phyloP scores from a whole-genome alignment of 352 stramenopile genomes.

The Phytophthora niederhauseri region DNA sequence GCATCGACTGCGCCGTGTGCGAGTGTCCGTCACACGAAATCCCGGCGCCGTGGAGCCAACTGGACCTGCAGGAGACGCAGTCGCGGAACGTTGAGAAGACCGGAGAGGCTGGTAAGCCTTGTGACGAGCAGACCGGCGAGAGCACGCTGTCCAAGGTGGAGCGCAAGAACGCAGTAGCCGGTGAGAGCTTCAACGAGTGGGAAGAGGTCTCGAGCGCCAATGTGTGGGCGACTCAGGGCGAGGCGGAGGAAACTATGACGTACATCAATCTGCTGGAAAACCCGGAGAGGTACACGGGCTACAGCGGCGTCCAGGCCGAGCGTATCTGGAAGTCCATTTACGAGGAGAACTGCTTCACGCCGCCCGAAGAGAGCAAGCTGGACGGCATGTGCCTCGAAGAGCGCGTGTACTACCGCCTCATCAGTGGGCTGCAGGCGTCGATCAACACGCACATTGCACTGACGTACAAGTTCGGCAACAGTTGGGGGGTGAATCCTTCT shows the following conservation, averaged over 20 bases:
- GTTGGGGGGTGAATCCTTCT: conserved; percentile 76
- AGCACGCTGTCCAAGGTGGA: conserved; percentile 78
- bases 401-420: conserved; percentile 96
- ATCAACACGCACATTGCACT: conserved; percentile 95
- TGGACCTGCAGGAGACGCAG: conserved; percentile 53
- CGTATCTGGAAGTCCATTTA: conserved; percentile 98
- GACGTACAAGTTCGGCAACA: conserved; percentile 77
- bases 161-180: conserved; percentile 71
- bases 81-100: conserved; percentile 3
- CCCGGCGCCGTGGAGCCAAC: conserved; percentile 74
- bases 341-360: conserved; percentile 97
- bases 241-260: conserved; percentile 68
- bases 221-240: conserved; percentile 65
- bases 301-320: conserved; percentile 91
- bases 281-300: conserved; percentile 98
- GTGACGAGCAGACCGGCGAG: conserved; percentile 72
- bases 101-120: conserved; percentile 45
- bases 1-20: conserved; percentile 90
- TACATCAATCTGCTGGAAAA: conserved; percentile 98
- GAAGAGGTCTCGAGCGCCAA: conserved; percentile 61
- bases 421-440: conserved; percentile 96
- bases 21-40: conserved; percentile 91
- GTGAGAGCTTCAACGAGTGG: conserved; percentile 67
- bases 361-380: conserved; percentile 62
- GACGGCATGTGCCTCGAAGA: conserved; percentile 92